Evolutionary conservation across 2,329 filamentous ascomycete species (phyloP), one percentile per base, ranked within the genome.

Genomic region (Dothiorella sarmentorum): DNA sequence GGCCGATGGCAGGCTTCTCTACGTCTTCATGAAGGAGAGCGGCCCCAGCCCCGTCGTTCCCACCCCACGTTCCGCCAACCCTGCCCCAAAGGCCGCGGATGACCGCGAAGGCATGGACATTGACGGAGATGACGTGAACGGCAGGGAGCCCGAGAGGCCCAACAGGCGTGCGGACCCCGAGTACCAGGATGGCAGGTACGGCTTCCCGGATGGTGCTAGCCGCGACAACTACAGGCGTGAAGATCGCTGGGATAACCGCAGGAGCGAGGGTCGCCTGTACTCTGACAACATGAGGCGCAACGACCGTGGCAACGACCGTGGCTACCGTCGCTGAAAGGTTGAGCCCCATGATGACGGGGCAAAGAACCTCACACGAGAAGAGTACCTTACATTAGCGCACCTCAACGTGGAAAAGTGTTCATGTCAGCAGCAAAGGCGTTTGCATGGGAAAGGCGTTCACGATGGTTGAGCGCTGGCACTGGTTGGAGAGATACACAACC

Each of bases 1-100:
- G 88, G 89, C 89, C 67, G 89, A 93, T 67, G 89, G 89, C 47
- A 82, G 87, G 63, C 74, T 88, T 15, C 81, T 93, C 57, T 83
- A 88, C 69, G 87, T 93, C 37, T 91, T 88, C 70, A 76, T 85
- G 71, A 90, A 89, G 70, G 74, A 81, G 3, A 20, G 64, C 67
- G 61, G 66, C 63, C 65, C 73, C 67, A 69, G 71, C 52, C 43
- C 61, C 45, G 27, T 59, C 7, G 26, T 56, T 37, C 61, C 37
- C 33, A 29, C 9, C 24, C 49, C 29, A 42, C 60, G 29, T 33
- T 33, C n/a, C 43, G 61, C 44, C 26, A 37, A 17, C 38, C 40
- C 64, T 45, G 62, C 63, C 44, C 63, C 64, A 29, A 63, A 63
- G 47, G 4, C 31, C 26, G 43, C 29, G 9, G 47, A 58, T 2